Evolutionary conservation across 2,329 filamentous ascomycete genomes (phyloP), one percentile per base, ranked within the genome.

Genomic region (Amesomyces nigricolor): DNA sequence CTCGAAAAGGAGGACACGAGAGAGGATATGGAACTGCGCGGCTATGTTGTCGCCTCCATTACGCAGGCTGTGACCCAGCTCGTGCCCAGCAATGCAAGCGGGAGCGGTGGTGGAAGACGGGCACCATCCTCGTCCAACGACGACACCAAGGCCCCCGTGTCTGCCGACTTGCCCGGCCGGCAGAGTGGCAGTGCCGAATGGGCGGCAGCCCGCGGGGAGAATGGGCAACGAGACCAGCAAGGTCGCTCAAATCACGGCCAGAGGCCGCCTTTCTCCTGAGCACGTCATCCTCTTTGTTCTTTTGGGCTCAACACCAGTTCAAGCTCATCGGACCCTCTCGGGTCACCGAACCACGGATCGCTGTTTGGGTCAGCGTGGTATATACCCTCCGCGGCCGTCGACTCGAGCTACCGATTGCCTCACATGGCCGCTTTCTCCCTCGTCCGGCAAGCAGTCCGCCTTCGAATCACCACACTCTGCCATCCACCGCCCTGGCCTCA

Each of bases 1-100:
- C 76, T 94, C 13, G 86, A 91, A 70, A 89, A 89, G 68, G 89
- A 94, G 68, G 89, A 94, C 68, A 79, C 82, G 63, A 78, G 78
- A 47, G 89, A 94, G 68, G 85, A 89, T 65, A 81, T 81, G 50
- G 88, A 94, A 68, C 80, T 94, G 30, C 81, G 88, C 56, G 79
- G 80, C 62, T 88, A 87, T 64, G 84, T 91, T 55, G 83, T 91
- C 58, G 81, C 84, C 52, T 84, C 84, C 3, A 88, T 92, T 62
- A 82, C 88, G 11, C 81, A 85, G 63, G 85, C 87, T 43, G 84
- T 91, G 58, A 87, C 84, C 55, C 81, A 83, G 60, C 80, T 89
- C 47, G 77, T 86, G 37, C 79, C 84, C 22, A 61, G 71, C 29
- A 58, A 63, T 2, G 60, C 63, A 35, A 62, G 61, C 45, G 60